Evolutionary conservation across 805 yeast species (phyloP).

Genomic region (Diddensiella santjacobensis): DNA sequence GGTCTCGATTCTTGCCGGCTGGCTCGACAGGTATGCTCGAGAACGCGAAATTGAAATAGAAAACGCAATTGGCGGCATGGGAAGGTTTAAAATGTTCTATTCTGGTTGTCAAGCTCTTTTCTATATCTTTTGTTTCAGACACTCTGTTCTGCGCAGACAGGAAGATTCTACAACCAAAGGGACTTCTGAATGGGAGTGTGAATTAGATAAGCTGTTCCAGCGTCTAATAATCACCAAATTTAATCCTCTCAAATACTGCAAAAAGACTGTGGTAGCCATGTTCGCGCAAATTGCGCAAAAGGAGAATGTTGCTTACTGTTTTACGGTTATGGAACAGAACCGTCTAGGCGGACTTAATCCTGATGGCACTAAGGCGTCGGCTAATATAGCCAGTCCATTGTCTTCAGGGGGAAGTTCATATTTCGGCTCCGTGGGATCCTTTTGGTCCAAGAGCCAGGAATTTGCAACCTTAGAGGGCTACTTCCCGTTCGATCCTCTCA

Average conservation of each 20-base stretch:
- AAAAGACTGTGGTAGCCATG: slow-evolving; percentile 87
- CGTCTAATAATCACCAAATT: slow-evolving; percentile 80
- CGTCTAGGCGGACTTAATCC: slow-evolving; percentile 49
- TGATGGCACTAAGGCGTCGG: slow-evolving; percentile 7
- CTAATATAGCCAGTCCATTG: neutral
- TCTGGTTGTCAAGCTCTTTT: slow-evolving; percentile 87
- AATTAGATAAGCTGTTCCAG: slow-evolving; percentile 81
- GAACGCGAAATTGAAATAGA: slow-evolving; percentile 84
- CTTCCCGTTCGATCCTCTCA: slow-evolving; percentile 92
- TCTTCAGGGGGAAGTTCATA: slow-evolving; percentile 27
- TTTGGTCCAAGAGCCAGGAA: slow-evolving; percentile 59
- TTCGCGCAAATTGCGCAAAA: slow-evolving; percentile 90
- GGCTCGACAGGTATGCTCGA: slow-evolving; percentile 75
- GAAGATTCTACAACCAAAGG: slow-evolving; percentile 29
- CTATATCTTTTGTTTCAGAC: slow-evolving; percentile 89
- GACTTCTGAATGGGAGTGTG: slow-evolving; percentile 61
- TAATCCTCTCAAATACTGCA: slow-evolving; percentile 90
- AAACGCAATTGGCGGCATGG: slow-evolving; percentile 70
- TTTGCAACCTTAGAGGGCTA: slow-evolving; percentile 88
- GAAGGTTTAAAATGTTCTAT: slow-evolving; percentile 81
- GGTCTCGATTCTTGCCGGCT: slow-evolving; percentile 72
- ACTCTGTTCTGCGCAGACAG: slow-evolving; percentile 49
- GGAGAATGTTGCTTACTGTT: slow-evolving; percentile 88
- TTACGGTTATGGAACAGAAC: slow-evolving; percentile 86
- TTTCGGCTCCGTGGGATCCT: slow-evolving; percentile 37